Base-by-base conservation (phyloP, 1,284 basidiomycete species). In the Leccinum variabile region DNA sequence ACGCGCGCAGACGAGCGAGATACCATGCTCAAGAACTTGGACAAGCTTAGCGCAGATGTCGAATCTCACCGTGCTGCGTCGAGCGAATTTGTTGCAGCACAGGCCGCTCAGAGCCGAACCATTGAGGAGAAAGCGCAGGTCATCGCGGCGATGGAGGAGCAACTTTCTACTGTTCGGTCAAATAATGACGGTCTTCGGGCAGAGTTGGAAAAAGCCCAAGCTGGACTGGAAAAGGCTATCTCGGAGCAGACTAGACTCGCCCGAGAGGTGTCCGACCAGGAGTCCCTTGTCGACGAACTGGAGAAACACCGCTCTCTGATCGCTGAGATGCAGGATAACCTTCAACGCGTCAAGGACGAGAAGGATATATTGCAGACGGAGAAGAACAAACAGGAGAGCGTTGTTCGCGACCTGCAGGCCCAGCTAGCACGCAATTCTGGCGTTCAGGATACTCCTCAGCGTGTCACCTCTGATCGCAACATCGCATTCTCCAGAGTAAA, bases 341-440 rank as follows among this genome's bases (percentile, higher is more conserved):
- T 94, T 28, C 89, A 90, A 71, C 84, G 83, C 59, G 85, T 87
- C 67, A 88, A 89, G 77, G 90, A 92, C 69, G 91, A 94, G 76
- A 90, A 90, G 72, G 92, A 94, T 70, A 81, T 70, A 13, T 79
- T 94, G 22, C 86, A 88, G 63, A 80, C 82, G 11, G 93, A 95
- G 77, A 91, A 88, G 75, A 78, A 66, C 63, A 84, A 82, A 56
- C 87, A 90, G 56, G 92, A 94, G 59, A 73, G 75, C 11, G 71
- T 86, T 30, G 76, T 92, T 62, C 87, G 87, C 46, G 91, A 94
- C 58, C 78, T 94, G 33, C 92, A 94, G 73, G 82, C 83, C 30
- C 90, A 93, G 69, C 77, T 94, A 39, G 79, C 82, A 50, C 85
- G 86, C 62, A 84, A 82, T 65, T 80, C 89, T 46, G 81, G 84